phyloP scores from a whole-genome alignment of 495 filamentous ascomycete genomes.

The Eremomyces bilateralis region DNA sequence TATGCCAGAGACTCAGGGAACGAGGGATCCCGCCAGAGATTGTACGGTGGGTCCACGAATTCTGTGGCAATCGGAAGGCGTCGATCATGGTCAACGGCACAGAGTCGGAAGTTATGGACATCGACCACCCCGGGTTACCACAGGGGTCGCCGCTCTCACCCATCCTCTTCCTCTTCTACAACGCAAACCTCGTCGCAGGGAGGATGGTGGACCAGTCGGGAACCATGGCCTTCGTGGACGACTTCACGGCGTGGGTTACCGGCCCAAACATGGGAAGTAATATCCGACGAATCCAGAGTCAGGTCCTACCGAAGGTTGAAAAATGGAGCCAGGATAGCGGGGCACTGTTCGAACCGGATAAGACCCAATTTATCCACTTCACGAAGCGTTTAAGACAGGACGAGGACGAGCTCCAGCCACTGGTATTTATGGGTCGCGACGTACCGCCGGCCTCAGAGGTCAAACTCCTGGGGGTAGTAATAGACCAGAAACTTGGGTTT shows the following conservation, averaged over 20 bases:
- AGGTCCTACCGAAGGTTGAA: slow-evolving; percentile 7
- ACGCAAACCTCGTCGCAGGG: slow-evolving; percentile 13
- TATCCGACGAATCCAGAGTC: slow-evolving; percentile 6
- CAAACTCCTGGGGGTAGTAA: slow-evolving; percentile 10
- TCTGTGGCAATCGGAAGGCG: slow-evolving; percentile 10
- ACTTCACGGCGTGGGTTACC: slow-evolving; percentile 10
- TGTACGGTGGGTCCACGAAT: slow-evolving; percentile 16
- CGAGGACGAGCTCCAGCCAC: slow-evolving; percentile 3
- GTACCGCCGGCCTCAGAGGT: slow-evolving; percentile 6
- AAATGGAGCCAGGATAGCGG: slow-evolving; percentile 10
- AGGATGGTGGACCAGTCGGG: slow-evolving; percentile 5
- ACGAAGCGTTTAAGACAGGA: slow-evolving; percentile 4
- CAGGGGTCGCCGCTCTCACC: slow-evolving; percentile 13
- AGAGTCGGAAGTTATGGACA: no score
- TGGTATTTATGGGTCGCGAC: slow-evolving; percentile 5
- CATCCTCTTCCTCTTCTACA: slow-evolving; percentile 18
- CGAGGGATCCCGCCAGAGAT: no score
- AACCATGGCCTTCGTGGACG: slow-evolving; percentile 12
- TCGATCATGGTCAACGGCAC: slow-evolving; percentile 11
- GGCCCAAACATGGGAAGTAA: slow-evolving; percentile 8
- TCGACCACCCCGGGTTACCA: slow-evolving; percentile 11
- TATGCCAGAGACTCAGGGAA: slow-evolving; percentile 17
- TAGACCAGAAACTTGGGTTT: slow-evolving; percentile 11
- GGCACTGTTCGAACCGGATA: slow-evolving; percentile 8
- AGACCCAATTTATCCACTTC: slow-evolving; percentile 14